Base-by-base conservation (phyloP, 1,284 basidiomycete species). In the Puccinia brachypodii region DNA sequence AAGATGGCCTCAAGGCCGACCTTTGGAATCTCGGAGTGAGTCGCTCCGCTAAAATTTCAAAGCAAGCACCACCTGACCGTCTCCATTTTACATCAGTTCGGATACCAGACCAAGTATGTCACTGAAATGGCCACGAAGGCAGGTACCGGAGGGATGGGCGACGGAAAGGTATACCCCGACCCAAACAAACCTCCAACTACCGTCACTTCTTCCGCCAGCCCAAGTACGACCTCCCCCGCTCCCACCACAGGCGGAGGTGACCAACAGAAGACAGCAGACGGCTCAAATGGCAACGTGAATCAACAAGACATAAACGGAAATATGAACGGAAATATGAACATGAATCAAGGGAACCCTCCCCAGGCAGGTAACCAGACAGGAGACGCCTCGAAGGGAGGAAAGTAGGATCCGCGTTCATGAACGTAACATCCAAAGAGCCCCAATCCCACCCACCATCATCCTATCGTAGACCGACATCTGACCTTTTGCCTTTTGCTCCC, bases 111-210 rank as follows among this genome's bases (percentile, higher is more conserved):
- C 19, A 66, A 9, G 2, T 77, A 77, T 33, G 76, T n/a, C 11
- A 28, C n/a, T 11, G 14, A 66, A 6, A 16, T 2, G 62, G 42
- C 60, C 40, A 53, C 25, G 0, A 62, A 44, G 22, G 28, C 38
- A 1, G 76, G 62, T 9, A 76, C 60, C 14, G 75, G 75, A 50
- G 75, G 75, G 25, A 42, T 44, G n/a, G 75, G 75, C 25, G 75
- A 76, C 40, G 75, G 44, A 13, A 88, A 90, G 36, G 4, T 40
- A 1, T 2, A 64, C 36, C 28, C 36, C 38, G 85, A 71, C 84
- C 85, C 72, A 83, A 85, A 14, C 33, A 82, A n/a, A n/a, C n/a
- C n/a, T n/a, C n/a, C n/a, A n/a, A n/a, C n/a, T n/a, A n/a, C n/a
- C n/a, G n/a, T n/a, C n/a, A n/a, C n/a, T n/a, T n/a, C n/a, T n/a